Base-by-base conservation (phyloP, 2,329 filamentous ascomycete genomes). In the Fusarium phyllophilum region DNA sequence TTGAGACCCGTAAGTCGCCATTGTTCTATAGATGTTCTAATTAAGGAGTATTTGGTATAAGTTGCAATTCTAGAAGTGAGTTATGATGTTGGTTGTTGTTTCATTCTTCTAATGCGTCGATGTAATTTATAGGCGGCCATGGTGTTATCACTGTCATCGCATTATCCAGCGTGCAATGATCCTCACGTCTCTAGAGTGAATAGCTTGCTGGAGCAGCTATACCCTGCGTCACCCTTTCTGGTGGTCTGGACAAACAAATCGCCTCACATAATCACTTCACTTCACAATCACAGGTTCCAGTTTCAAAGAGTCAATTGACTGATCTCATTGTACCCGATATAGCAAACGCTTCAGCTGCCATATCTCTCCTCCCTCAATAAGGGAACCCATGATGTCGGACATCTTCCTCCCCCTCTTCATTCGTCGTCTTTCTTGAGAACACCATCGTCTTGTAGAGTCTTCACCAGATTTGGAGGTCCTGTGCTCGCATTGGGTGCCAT, bases 211-310 rank as follows among this genome's bases (percentile, higher is more conserved):
- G 5, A 33, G 4, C 46, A 5, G 22, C 1, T 13, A 18, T 33
- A 5, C 1, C n/a, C 3, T 10, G 29, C 15, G 2, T n/a, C 8
- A 13, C 0, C 15, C 0, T 13, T 9, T 3, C 3, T 10, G 9
- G 5, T 31, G 10, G 0, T 13, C 10, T 5, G 3, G 3, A n/a
- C 15, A 33, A 13, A 7, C 46, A 13, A 22, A 18, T 33, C 29
- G 13, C 10, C 0, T 49, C 6, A 15, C 6, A 4, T 22, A 8
- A 11, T 29, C 9, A 29, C 24, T 29, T 26, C 26, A 26, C 26
- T 26, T 26, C 26, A 26, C 26, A 26, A 26, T 26, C 26, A 26
- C 26, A 26, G 26, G 26, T 26, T 26, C 26, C 26, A 26, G 26
- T 26, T 26, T 26, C 6, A 26, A 26, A 26, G 26, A 26, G 26